Evolutionary conservation across 2,329 filamentous ascomycete species (phyloP).

Genomic region (Phialophora macrospora): DNA sequence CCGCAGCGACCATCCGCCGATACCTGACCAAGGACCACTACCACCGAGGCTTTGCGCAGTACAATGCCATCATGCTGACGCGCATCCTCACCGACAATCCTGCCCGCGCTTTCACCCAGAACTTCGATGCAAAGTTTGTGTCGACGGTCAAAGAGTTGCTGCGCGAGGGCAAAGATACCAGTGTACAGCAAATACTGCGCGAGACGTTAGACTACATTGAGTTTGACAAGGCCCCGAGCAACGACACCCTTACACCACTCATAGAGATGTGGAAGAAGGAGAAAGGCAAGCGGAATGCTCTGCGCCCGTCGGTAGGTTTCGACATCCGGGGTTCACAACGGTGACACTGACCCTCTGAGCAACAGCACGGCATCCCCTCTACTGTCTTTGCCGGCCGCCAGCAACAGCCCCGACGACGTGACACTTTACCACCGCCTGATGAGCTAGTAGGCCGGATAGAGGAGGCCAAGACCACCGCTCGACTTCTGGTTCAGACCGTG

Average conservation of each 20-base stretch:
- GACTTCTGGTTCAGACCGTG: conserved; percentile 87
- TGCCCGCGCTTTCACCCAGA: conserved; percentile 85
- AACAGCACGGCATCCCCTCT: conserved; percentile 22
- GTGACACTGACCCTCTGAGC: conserved; percentile 37
- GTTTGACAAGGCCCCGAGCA: conserved; percentile 67
- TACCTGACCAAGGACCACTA: conserved; percentile 75
- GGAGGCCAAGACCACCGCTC: conserved; percentile 87
- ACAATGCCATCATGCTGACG: conserved; percentile 94
- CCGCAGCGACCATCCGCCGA: conserved; percentile 79
- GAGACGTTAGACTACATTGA: conserved; percentile 85
- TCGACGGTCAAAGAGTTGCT: conserved; percentile 76
- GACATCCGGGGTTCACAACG: conserved; percentile 28
- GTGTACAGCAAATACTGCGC: conserved; percentile 81
- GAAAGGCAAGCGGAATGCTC: conserved; percentile 67
- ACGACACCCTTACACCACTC: conserved; percentile 73
- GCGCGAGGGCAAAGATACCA: conserved; percentile 70
- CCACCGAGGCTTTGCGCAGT: conserved; percentile 73
- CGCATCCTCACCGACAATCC: conserved; percentile 93
- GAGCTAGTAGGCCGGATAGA: conserved; percentile 84
- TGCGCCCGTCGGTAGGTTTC: conserved; percentile 36
- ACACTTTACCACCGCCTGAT: conserved; percentile 65
- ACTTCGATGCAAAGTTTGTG: conserved; percentile 84
- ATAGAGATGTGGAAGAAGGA: conserved; percentile 89
- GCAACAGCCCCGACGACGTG: conserved; percentile 48
- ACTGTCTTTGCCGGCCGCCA: conserved; percentile 21